Evolutionary conservation across 2,329 filamentous ascomycete species (phyloP).

Genomic region (Nothophoma quercina): DNA sequence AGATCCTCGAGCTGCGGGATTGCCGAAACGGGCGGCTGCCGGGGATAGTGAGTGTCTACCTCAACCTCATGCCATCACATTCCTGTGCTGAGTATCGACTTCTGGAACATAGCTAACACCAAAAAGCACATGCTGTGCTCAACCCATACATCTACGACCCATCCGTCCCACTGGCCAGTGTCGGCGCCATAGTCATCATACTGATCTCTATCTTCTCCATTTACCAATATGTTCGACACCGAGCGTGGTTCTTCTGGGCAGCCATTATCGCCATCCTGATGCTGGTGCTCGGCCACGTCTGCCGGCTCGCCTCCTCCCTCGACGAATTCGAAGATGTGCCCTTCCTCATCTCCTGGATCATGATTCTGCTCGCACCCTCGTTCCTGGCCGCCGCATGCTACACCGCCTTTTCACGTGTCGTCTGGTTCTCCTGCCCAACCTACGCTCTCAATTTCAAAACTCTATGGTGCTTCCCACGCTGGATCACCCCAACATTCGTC

Average conservation of each 20-base stretch:
- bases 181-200: conserved; percentile 54
- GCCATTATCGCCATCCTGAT: conserved; percentile 47
- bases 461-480: conserved; percentile 53
- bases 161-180: conserved; percentile 53
- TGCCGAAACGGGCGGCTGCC: conserved; percentile 32
- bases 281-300: conserved; percentile 62
- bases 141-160: conserved; percentile 60
- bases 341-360: conserved; percentile 53
- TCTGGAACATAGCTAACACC: conserved; percentile 9
- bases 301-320: conserved; percentile 54
- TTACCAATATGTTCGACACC: conserved; percentile 46
- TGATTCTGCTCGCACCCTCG: conserved; percentile 58
- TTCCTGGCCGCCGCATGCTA: conserved; percentile 61
- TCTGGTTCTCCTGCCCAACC: conserved; percentile 51
- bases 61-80: conserved; percentile 2
- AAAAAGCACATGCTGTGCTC: conserved; percentile 28
- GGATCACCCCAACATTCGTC: conserved; percentile 59
- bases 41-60: conserved; percentile 31
- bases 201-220: conserved; percentile 41
- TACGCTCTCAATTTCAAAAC: conserved; percentile 52
- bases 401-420: conserved; percentile 58
- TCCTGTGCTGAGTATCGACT: background rate
- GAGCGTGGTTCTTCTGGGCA: conserved; percentile 49
- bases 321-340: conserved; percentile 45
- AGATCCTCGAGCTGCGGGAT: conserved; percentile 22